Evolutionary conservation across 345 rosid genomes (phyloP), one percentile per base, ranked within the genome.

Genomic region (Lepidium didymum): DNA sequence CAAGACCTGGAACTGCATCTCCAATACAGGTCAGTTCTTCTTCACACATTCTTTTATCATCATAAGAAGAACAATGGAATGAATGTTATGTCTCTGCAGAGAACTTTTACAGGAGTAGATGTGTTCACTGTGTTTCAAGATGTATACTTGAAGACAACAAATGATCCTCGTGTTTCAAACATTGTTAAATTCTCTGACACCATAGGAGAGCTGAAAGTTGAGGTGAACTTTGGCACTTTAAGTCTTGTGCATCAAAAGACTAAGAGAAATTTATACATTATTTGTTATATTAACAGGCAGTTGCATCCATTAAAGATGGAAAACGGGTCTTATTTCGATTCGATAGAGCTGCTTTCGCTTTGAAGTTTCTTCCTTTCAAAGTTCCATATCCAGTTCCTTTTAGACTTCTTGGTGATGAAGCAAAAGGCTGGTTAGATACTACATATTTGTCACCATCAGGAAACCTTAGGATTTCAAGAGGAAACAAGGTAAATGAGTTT

Each of bases 371-470:
- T 56, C 98, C 98, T 0, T 87, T 93, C 59, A 87, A 87, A 78
- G 89, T 93, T 62, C 98, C 98, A 55, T 93, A 93, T 72, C 98
- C 96, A 11, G 95, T 93, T 51, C 98, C 98, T 46, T 93, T 93
- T 75, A 78, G 79, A 79, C 90, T 94, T 76, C 97, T 94, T 56
- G 99, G 99, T 66, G 92, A 94, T 81, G 99, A 94, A 69, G 97
- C 92, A 19, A 91, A 86, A 74, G 96, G 99, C 35, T 94, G 99
- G 97, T 67, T 87, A 62, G 99, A 94, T 72, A 90, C 81, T 2
- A 86, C 97, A 1, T 90, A 90, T 64, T 69, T 93, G 81, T 90
- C 99, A 3, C 83, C 80, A 33, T 85, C 96, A 0, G 97, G 99
- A 33, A 88, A 90, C 73, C 86, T 90, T 50, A 87, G 99, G 16